Conservation (phyloP, 306 rosid species). For the Ceratonia siliqua region DNA sequence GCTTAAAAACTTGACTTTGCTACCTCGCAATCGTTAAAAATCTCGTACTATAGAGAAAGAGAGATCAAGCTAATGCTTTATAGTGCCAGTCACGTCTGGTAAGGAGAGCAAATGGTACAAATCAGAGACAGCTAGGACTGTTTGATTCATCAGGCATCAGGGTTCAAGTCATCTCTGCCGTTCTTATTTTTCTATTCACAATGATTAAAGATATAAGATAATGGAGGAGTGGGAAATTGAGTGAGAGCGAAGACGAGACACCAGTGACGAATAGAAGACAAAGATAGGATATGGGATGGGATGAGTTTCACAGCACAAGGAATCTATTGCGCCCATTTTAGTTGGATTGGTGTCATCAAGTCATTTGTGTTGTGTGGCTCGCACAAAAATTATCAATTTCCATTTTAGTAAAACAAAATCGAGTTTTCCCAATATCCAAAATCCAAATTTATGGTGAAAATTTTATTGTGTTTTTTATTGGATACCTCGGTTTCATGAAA, state of each 20-base stretch:
- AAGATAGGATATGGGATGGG: conserved; percentile 36
- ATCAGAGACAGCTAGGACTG: not conserved
- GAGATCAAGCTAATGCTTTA: not conserved
- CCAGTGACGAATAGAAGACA: conserved; percentile 28
- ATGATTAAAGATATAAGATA: not conserved
- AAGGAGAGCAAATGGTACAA: not conserved
- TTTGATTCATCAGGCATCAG: not conserved
- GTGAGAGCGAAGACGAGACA: not conserved
- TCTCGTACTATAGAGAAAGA: not conserved
- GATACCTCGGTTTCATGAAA: too few relatives aligned
- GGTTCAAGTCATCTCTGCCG: not conserved
- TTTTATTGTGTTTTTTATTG: too few relatives aligned
- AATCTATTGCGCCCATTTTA: not conserved
- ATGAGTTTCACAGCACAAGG: not conserved
- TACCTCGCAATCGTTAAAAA: not conserved
- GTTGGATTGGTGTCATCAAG: not conserved
- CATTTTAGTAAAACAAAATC: too few relatives aligned
- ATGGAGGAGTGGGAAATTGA: not conserved
- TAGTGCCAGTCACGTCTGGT: not conserved
- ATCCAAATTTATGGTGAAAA: too few relatives aligned
- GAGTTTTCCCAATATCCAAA: too few relatives aligned
- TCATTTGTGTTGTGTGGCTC: too few relatives aligned
- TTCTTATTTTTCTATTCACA: not conserved
- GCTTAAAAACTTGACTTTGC: not conserved
- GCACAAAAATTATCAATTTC: too few relatives aligned